Conservation (phyloP, 129 eudicot genomes). For the Calendula officinalis region DNA sequence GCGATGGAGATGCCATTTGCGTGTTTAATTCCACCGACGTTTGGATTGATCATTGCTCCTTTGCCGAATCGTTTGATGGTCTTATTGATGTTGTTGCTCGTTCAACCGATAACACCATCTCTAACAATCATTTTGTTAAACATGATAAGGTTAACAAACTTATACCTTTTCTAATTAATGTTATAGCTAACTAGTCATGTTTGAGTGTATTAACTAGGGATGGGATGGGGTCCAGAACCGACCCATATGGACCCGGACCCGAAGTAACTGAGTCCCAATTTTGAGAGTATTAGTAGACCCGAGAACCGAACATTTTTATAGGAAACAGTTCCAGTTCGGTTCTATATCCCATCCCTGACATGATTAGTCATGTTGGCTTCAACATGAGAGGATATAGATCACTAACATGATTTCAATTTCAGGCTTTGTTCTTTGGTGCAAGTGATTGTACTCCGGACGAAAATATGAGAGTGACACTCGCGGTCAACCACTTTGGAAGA, state of each 20-base stretch:
- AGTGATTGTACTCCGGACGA: conserved; percentile 47
- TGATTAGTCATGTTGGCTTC: too few species aligned
- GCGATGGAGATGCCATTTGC: conserved; percentile 78
- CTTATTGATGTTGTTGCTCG: conserved; percentile 57
- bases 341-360: too few species aligned
- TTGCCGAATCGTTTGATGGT: conserved; percentile 49
- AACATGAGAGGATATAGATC: background rate
- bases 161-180: background rate
- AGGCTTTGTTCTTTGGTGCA: conserved; percentile 88
- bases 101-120: conserved; percentile 74
- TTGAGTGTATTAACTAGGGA: too few species aligned
- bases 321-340: too few species aligned
- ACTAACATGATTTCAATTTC: background rate
- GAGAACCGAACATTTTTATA: too few species aligned
- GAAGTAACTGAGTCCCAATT: too few species aligned
- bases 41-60: conserved; percentile 81
- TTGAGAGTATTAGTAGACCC: too few species aligned
- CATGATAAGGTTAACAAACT: conserved; percentile 39
- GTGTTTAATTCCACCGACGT: conserved; percentile 46
- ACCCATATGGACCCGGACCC: too few species aligned
- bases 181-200: too few species aligned
- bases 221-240: too few species aligned
- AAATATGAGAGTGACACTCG: conserved; percentile 62
- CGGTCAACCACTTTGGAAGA: conserved; percentile 84
- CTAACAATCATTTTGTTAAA: conserved; percentile 64